These are phyloP conservation scores for Kandelia obovata DNA, from an alignment of 345 rosid species.

Conservation along the genomic window DNA sequence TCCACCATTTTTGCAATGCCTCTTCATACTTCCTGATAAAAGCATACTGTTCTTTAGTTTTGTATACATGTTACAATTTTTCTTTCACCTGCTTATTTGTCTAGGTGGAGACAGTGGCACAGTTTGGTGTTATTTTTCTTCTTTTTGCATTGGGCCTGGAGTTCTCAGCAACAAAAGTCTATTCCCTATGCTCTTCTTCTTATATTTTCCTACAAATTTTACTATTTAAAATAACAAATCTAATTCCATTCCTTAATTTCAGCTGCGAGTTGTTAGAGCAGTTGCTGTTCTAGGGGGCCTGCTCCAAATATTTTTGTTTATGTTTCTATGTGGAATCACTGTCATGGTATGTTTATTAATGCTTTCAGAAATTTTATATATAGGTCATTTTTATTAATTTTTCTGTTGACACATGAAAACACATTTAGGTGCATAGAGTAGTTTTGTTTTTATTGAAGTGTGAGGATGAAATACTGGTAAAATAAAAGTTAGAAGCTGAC, in stretches of 20 bases:
- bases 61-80: not conserved
- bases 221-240: not conserved
- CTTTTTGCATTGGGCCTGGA: constrained; percentile 93
- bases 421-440: not conserved
- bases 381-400: constrained; percentile 3
- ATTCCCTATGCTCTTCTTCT: constrained; percentile 4
- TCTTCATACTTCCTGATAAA: not conserved
- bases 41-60: not conserved
- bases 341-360: constrained; percentile 56
- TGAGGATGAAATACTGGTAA: not conserved
- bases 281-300: constrained; percentile 93
- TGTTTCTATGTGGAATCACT: constrained; percentile 85
- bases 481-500: not conserved
- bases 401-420: not conserved
- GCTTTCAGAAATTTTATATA: not conserved
- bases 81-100: constrained; percentile 14
- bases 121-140: constrained; percentile 94
- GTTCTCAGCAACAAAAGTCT: constrained; percentile 77
- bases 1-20: not conserved
- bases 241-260: constrained; percentile 26
- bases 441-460: constrained; percentile 1
- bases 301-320: constrained; percentile 80
- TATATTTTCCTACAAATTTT: constrained; percentile 1
- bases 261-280: constrained; percentile 92
- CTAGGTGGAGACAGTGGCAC: constrained; percentile 97